Evolutionary conservation across 768 basidiomycete species (phyloP), one percentile per base, ranked within the genome.

Genomic region (Calocera viscosa): DNA sequence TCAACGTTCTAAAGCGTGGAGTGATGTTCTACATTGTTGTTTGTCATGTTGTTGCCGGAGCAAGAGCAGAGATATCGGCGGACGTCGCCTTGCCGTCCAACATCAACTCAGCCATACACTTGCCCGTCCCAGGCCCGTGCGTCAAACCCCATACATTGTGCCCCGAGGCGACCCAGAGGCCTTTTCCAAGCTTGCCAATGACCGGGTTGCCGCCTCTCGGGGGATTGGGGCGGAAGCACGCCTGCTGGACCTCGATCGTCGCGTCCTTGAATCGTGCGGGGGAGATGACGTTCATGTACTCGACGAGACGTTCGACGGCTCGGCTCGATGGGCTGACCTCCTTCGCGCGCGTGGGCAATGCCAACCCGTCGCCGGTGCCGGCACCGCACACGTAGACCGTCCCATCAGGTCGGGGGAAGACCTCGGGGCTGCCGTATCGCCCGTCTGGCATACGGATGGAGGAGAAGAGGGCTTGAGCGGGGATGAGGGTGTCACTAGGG

Each of bases 401-500:
- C 8, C 73, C 71, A 65, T 75, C 75, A 0, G 73, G 71, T 14
- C 76, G 71, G 60, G 71, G 73, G 69, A 80, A 81, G 1, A 80
- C 73, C 69, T 81, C 80, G 7, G 80, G 80, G 68, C 79, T 78
- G 7, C 71, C 72, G 65, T 67, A 63, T 60, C 71, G 64, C 19
- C 75, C 73, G 64, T 74, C 75, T 3, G 74, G 74, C 66, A 83
- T 75, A 32, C 73, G 69, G 70, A 95, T 89, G 73, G 87, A 86
- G 33, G 91, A 91, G 76, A 94, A 95, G 65, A 93, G 80, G 39
- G 88, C 88, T 72, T 91, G 89, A 1, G 90, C 87, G 3, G 87
- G 79, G 73, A 92, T 81, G 22, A 69, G 66, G 38, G 10, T 26
- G 74, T 73, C 33, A 77, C 75, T 10, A 22, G 74, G 72, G 0